Base-by-base conservation (phyloP, 1,284 basidiomycete species). In the Volvariella surrecta region DNA sequence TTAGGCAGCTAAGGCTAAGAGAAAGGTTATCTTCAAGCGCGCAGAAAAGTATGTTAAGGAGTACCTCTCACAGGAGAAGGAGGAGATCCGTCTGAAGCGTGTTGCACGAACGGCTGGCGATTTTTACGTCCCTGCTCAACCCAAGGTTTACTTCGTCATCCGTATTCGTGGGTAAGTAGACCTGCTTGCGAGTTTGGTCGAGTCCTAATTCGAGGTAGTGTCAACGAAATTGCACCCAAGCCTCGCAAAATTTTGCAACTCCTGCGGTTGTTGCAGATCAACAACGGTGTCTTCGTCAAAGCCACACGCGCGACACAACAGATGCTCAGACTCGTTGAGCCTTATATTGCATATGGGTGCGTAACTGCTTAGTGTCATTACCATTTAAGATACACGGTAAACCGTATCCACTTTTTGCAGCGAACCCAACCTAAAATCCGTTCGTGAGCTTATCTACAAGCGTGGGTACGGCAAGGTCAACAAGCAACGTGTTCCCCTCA, bases 221-320 rank as follows among this genome's bases (percentile, higher is more conserved):
- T 99, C 76, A 97, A 95, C 71, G 93, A 98, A 68, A 95, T 99
- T 62, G 92, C 95, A 48, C 95, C 95, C 52, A 99, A 99, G 74
- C 96, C 95, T 58, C 87, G 93, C 67, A 99, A 99, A 79, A 97
- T 99, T 64, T 73, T 99, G 60, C 95, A 99, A 68, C 85, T 99
- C 52, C 88, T 99, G 62, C 92, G 95, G 59, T 83, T 99, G 50
- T 83, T 97, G 55, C 96, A 99, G 69, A 99, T 99, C 77, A 99
- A 99, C 86, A 98, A 96, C 64, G 96, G 95, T 71, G 87, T 99
- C 48, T 99, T 99, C 62, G 81, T 99, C 64, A 94, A 94, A 68
- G 91, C 92, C 49, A 99, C 92, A 61, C 92, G 81, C 71, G 94
- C 96, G 32, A 98, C 94, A 45, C 81, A 89, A 58, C 91, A 98